Percentiles rank a stretch among this genome's conserved stretches.
These are phyloP conservation scores for Starmerella geochares DNA, from an alignment of 805 yeast species.

Conservation along the genomic window DNA sequence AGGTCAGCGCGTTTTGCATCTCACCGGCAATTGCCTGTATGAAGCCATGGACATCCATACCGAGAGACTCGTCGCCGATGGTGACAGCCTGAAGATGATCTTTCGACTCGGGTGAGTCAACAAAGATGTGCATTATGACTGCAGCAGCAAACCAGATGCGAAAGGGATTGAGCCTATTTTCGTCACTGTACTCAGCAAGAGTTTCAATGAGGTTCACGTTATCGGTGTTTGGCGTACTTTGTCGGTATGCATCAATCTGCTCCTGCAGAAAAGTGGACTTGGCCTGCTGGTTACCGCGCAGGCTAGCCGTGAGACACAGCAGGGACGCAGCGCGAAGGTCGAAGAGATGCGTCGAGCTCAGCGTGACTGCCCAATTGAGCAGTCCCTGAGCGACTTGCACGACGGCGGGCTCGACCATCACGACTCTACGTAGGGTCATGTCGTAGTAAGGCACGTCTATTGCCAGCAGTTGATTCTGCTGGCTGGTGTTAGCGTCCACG, in stretches of 20 bases:
- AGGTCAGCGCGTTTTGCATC: conserved; percentile 51
- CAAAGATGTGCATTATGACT: conserved; percentile 52
- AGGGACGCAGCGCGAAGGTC: conserved; percentile 69
- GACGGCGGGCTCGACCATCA: conserved; percentile 29
- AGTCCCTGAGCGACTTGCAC: conserved; percentile 68
- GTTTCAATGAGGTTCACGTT: conserved; percentile 57
- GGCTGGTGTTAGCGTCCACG: conserved; percentile 51
- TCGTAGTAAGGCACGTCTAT: conserved; percentile 90
- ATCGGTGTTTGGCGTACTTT: conserved; percentile 17
- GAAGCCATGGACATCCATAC: conserved; percentile 60
- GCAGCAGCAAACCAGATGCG: conserved; percentile 73
- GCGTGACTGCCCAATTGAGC: conserved; percentile 68
- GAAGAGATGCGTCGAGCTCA: conserved; percentile 75
- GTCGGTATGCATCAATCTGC: conserved; percentile 44
- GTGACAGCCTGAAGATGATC: conserved; percentile 35
- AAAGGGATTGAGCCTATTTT: conserved; percentile 69
- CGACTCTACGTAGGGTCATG: conserved; percentile 45
- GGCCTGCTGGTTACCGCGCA: conserved; percentile 52
- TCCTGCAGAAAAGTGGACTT: conserved; percentile 53
- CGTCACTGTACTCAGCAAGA: conserved; percentile 66
- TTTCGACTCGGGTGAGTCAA: conserved; percentile 28
- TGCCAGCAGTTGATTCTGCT: conserved; percentile 62
- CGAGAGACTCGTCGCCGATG: conserved; percentile 41
- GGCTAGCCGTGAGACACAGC: conserved; percentile 54
- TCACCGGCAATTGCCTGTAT: conserved; percentile 73